Percentiles rank a stretch among this genome's conserved stretches.
phyloP scores from a whole-genome alignment of 257 asterid genomes.

The Ilex aquifolium region DNA sequence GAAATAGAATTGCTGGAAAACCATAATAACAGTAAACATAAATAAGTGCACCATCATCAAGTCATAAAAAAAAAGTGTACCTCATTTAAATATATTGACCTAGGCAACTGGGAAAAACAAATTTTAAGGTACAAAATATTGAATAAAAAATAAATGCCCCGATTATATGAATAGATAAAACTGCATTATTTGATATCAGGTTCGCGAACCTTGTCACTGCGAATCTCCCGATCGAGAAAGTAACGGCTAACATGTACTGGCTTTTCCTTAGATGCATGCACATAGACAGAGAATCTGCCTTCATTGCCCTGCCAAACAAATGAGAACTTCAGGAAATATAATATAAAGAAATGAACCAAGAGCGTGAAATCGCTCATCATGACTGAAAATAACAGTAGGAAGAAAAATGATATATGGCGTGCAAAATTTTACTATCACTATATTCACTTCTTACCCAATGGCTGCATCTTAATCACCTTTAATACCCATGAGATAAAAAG shows the following conservation, averaged over 20 bases:
- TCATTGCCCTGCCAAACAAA: conserved; percentile 80
- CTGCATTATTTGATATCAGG: too few relatives aligned
- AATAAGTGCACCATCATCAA: too few relatives aligned
- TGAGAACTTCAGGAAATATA: conserved; percentile 6
- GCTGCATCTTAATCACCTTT: not conserved
- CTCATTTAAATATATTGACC: too few relatives aligned
- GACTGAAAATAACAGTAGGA: not conserved
- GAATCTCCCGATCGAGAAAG: conserved; percentile 86
- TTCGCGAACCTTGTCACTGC: conserved; percentile 70
- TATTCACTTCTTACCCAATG: not conserved
- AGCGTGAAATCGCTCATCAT: not conserved
- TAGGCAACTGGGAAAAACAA: too few relatives aligned
- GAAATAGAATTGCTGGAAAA: too few relatives aligned
- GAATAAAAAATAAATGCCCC: too few relatives aligned
- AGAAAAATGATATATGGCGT: not conserved
- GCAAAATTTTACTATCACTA: not conserved
- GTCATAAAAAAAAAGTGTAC: too few relatives aligned
- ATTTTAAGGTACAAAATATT: too few relatives aligned
- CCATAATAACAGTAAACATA: too few relatives aligned
- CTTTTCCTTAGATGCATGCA: conserved; percentile 89
- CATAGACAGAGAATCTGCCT: conserved; percentile 93
- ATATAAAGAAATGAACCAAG: not conserved
- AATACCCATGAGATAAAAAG: not conserved
- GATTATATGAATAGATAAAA: too few relatives aligned
- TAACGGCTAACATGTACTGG: conserved; percentile 97